Evolutionary conservation across 495 filamentous ascomycete species (phyloP).

Genomic region (Xylaria flabelliformis): DNA sequence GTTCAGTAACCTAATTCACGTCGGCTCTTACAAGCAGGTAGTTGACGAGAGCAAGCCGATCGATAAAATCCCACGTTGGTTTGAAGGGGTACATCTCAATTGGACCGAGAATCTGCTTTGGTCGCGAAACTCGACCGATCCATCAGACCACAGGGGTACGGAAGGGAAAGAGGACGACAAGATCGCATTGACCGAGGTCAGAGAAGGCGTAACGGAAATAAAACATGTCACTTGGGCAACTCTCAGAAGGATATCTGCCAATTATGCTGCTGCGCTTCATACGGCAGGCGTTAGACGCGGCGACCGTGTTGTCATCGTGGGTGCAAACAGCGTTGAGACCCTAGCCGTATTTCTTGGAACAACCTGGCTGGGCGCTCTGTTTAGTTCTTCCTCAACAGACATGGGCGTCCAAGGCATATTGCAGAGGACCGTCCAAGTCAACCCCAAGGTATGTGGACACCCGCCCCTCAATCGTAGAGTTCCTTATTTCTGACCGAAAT

Average conservation of each 20-base stretch:
- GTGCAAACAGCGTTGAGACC: slow-evolving; percentile 76
- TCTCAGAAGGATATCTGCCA: slow-evolving; percentile 61
- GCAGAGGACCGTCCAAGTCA: slow-evolving; percentile 73
- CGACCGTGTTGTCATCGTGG: slow-evolving; percentile 74
- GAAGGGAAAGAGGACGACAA: slow-evolving; percentile 71
- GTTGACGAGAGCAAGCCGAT: slow-evolving; percentile 73
- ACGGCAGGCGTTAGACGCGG: slow-evolving; percentile 68
- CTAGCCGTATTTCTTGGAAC: slow-evolving; percentile 69
- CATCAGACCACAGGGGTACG: slow-evolving; percentile 45
- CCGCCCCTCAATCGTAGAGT: neutral
- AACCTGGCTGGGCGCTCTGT: slow-evolving; percentile 70
- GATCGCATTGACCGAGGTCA: slow-evolving; percentile 71
- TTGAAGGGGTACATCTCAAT: slow-evolving; percentile 67
- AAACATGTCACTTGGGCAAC: slow-evolving; percentile 68
- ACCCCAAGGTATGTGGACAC: slow-evolving; percentile 57
- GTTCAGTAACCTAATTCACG: slow-evolving; percentile 63
- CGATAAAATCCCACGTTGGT: slow-evolving; percentile 72
- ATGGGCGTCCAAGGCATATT: slow-evolving; percentile 80
- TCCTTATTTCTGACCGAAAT: slow-evolving; percentile 12
- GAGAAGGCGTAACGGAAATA: slow-evolving; percentile 67
- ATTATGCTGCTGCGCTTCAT: slow-evolving; percentile 66
- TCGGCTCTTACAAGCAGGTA: slow-evolving; percentile 62
- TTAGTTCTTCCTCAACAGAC: slow-evolving; percentile 76
- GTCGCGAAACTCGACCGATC: slow-evolving; percentile 43
- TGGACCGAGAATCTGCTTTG: slow-evolving; percentile 70